Conservation (phyloP, 768 basidiomycete species). For the Termitomyces sp. region DNA sequence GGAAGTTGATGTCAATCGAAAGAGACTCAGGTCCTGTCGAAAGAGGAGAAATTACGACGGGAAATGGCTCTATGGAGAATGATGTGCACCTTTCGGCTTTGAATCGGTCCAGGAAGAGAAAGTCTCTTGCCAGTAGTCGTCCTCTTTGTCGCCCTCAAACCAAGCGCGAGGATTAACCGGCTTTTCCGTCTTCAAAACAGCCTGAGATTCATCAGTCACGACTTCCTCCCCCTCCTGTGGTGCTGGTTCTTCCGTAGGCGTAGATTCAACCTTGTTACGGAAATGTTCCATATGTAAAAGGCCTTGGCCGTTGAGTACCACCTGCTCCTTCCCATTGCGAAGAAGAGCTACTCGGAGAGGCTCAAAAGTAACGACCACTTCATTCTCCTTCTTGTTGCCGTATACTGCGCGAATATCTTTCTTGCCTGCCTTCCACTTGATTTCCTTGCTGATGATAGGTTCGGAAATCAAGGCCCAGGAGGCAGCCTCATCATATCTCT, state of each 20-base stretch:
- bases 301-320: slow-evolving; percentile 86
- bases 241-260: slow-evolving; percentile 37
- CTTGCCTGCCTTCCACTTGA: slow-evolving; percentile 66
- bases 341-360: slow-evolving; percentile 76
- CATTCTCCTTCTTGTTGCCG: slow-evolving; percentile 57
- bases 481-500: slow-evolving; percentile 89
- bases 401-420: slow-evolving; percentile 61
- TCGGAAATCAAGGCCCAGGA: slow-evolving; percentile 83
- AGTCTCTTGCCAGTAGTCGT: slow-evolving; percentile 86
- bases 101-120: slow-evolving; percentile 87
- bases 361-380: slow-evolving; percentile 66
- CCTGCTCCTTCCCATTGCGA: slow-evolving; percentile 73
- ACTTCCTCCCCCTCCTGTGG: slow-evolving; percentile 41
- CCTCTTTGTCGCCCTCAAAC: slow-evolving; percentile 88
- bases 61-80: not conserved
- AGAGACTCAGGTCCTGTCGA: slow-evolving; percentile 89
- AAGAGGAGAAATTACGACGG: not conserved
- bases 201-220: slow-evolving; percentile 39
- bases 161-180: slow-evolving; percentile 52
- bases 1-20: slow-evolving; percentile 90
- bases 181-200: slow-evolving; percentile 48
- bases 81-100: slow-evolving; percentile 84
- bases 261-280: slow-evolving; percentile 54
- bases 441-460: slow-evolving; percentile 55
- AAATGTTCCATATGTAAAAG: slow-evolving; percentile 99